Evolutionary conservation across 2,329 filamentous ascomycete species (phyloP).

Genomic region (Claviceps monticola): DNA sequence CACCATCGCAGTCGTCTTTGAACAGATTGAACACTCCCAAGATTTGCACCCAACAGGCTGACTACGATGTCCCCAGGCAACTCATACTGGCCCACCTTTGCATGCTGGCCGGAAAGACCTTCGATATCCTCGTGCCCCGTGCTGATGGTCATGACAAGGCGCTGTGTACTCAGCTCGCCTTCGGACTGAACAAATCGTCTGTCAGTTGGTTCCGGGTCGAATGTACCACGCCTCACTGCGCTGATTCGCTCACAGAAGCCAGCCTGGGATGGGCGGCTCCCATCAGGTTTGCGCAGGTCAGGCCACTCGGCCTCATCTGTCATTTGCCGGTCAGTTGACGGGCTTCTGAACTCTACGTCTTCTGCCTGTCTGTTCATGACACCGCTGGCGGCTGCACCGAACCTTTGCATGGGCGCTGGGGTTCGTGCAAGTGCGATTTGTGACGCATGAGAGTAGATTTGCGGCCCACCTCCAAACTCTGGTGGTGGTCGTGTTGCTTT

Average conservation of each 20-base stretch:
- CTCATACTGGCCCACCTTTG: neutral
- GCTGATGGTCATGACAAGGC: neutral
- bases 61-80: neutral
- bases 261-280: neutral
- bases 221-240: neutral
- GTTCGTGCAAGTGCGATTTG: constrained; percentile 5
- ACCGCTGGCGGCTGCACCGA: neutral
- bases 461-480: neutral
- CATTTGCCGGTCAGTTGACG: neutral
- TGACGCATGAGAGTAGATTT: neutral
- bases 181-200: neutral
- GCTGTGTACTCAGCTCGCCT: neutral
- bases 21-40: neutral
- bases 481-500: neutral
- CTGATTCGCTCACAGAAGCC: neutral
- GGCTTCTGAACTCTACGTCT: neutral
- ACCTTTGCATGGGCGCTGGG: neutral
- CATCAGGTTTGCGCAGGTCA: neutral
- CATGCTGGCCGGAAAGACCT: neutral
- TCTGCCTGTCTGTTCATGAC: no score
- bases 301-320: neutral
- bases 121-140: neutral
- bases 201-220: neutral
- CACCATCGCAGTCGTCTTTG: constrained; percentile 1
- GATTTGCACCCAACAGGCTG: neutral